These are phyloP conservation scores for Blastomyces gilchristii DNA, from an alignment of 2,329 filamentous ascomycete species.

Conservation along the genomic window DNA sequence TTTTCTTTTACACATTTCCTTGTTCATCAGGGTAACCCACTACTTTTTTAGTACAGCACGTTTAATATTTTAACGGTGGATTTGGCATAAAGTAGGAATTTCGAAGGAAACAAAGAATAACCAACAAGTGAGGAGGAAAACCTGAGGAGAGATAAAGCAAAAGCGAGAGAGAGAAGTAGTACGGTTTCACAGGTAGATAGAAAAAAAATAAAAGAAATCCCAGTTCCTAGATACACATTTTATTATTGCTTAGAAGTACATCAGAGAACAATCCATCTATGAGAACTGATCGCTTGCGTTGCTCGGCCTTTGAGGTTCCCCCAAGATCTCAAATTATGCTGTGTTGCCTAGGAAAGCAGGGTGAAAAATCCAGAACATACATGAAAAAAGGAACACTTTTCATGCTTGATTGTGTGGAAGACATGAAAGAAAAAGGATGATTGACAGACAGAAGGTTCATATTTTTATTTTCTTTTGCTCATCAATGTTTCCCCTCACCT, in stretches of 20 bases:
- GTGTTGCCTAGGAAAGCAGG: background rate
- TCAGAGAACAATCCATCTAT: background rate
- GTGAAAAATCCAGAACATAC: background rate
- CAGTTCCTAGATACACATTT: background rate
- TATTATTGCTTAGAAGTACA: background rate
- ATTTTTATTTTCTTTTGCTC: too few relatives aligned
- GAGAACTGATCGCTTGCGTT: background rate
- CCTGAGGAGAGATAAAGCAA: background rate
- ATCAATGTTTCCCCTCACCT: background rate
- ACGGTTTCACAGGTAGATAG: background rate
- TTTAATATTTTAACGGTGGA: background rate
- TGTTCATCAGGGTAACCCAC: background rate
- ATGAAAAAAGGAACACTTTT: background rate
- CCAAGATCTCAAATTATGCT: background rate
- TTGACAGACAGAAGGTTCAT: background rate
- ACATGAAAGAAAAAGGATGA: background rate
- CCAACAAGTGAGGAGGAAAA: background rate
- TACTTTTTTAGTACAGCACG: background rate
- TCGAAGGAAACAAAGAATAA: background rate
- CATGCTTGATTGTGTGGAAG: background rate
- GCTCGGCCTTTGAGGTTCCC: background rate
- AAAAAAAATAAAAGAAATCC: background rate
- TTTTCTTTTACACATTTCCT: background rate
- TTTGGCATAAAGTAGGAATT: background rate
- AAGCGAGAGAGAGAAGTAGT: background rate